Evolutionary conservation across 305 asterid genomes (phyloP).

Genomic region (Fraxinus angustifolia): DNA sequence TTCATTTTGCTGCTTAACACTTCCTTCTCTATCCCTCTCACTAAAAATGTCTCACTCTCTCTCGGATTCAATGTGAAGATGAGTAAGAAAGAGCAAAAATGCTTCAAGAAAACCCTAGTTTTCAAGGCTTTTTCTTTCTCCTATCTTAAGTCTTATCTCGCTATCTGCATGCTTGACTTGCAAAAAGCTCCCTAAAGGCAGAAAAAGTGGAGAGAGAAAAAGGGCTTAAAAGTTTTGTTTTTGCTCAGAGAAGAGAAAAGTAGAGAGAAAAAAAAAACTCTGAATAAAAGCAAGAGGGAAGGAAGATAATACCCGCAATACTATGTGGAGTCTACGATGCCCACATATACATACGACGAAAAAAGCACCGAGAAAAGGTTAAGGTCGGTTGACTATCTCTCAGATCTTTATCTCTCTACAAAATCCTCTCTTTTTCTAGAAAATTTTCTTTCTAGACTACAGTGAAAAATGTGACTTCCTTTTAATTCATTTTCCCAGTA

Average conservation of each 20-base stretch:
- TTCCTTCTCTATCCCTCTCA: not conserved
- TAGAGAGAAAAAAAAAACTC: not conserved
- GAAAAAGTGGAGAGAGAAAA: not conserved
- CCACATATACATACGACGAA: slow-evolving; percentile 23
- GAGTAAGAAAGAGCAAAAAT: not conserved
- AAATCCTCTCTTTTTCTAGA: not conserved
- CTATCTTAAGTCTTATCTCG: slow-evolving; percentile 13
- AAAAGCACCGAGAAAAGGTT: not conserved
- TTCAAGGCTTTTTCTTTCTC: not conserved
- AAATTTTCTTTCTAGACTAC: not conserved
- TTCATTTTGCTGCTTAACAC: not conserved
- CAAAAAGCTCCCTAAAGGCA: not conserved
- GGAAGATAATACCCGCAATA: slow-evolving; percentile 15
- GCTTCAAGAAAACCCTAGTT: slow-evolving; percentile 13
- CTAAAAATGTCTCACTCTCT: not conserved
- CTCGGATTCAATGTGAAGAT: not conserved
- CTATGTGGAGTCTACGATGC: slow-evolving; percentile 18
- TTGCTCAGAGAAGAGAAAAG: not conserved
- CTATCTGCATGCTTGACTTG: slow-evolving; percentile 38
- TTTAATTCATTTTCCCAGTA: not conserved
- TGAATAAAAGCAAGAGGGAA: not conserved
- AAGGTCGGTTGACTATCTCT: slow-evolving; percentile 16
- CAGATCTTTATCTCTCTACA: not conserved
- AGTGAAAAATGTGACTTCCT: not conserved
- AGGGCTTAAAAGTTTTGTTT: not conserved